Base-by-base conservation (phyloP, 805 yeast species). In the Blastobotrys peoriensis region DNA sequence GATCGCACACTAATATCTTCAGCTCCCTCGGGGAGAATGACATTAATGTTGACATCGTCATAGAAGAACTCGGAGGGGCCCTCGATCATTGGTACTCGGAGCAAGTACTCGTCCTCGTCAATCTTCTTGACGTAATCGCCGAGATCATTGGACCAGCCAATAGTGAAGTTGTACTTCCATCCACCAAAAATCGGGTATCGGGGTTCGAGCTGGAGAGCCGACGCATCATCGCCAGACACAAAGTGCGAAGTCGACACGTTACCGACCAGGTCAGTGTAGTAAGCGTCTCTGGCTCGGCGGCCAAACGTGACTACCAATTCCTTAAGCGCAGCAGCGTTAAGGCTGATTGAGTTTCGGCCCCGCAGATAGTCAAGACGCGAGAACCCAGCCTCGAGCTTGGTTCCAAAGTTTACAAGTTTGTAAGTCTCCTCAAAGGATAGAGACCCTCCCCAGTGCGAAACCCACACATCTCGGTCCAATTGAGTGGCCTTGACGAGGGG, bases 181-280 rank as follows among this genome's bases (percentile, higher is more conserved):
- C 89, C 94, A 40, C 98, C 98, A 65, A 86, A 85, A 4, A 93
- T 62, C n/a, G 98, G 98, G 70, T 71, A 93, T 63, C 98, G 76
- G 45, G 98, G 98, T 58, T 75, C 77, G 52, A 93, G 63, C 28
- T 81, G 68, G 39, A 86, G 66, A 48, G 67, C 65, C 36, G 73
- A 64, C 35, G 65, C 64, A n/a, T 55, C 50, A 13, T 35, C 36
- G 13, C 47, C 49, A 13, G 49, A 41, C 5, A 55, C 38, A 49
- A 65, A 54, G 19, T 69, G 68, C 40, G 83, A 82, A 2, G 97
- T 85, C 4, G 96, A 81, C 10, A 91, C 96, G 65, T 86, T 86
- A 30, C 98, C 98, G 22, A 91, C 96, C 53, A 83, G 75, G 64
- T 93, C 98, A 8, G 87, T 81, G 61, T 71, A 86, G 67, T 86